These are phyloP conservation scores for Gossypium schwendimanii DNA, from an alignment of 441 rosid genomes.

Conservation along the genomic window DNA sequence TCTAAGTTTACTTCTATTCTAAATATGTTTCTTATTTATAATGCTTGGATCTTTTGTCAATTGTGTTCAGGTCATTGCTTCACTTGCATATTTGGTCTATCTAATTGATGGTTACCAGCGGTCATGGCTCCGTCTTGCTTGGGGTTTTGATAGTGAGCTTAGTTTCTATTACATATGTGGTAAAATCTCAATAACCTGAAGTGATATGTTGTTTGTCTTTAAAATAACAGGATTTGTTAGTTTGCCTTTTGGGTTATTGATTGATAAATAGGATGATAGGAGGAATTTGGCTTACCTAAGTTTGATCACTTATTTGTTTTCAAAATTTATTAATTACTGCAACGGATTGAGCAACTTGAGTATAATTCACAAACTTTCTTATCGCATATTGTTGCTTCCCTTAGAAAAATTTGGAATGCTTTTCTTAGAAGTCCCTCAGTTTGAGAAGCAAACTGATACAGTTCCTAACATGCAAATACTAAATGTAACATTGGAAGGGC, in stretches of 20 bases:
- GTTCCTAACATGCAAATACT: not conserved
- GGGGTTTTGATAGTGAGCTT: slow-evolving; percentile 84
- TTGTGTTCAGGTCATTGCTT: slow-evolving; percentile 71
- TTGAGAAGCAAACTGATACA: not conserved
- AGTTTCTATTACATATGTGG: slow-evolving; percentile 98
- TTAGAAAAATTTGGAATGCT: not conserved
- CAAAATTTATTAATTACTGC: not conserved
- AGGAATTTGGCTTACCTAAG: not conserved
- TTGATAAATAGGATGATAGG: not conserved
- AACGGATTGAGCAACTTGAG: not conserved
- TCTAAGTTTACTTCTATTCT: not conserved
- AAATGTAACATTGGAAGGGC: not conserved
- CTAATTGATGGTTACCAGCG: slow-evolving; percentile 68
- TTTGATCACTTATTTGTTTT: not conserved
- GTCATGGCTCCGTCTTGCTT: slow-evolving; percentile 79
- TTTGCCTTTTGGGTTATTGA: not conserved
- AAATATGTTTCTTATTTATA: not conserved
- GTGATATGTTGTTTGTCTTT: slow-evolving; percentile 10
- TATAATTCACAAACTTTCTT: slow-evolving; percentile 2
- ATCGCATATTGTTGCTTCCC: not conserved
- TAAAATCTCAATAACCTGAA: slow-evolving; percentile 33
- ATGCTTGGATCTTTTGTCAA: slow-evolving; percentile 8
- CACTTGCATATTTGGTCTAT: slow-evolving; percentile 80
- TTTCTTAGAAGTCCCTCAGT: not conserved
- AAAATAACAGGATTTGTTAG: not conserved